Conservation (phyloP, 495 filamentous ascomycete species). For the Aspergillus ostianus region DNA sequence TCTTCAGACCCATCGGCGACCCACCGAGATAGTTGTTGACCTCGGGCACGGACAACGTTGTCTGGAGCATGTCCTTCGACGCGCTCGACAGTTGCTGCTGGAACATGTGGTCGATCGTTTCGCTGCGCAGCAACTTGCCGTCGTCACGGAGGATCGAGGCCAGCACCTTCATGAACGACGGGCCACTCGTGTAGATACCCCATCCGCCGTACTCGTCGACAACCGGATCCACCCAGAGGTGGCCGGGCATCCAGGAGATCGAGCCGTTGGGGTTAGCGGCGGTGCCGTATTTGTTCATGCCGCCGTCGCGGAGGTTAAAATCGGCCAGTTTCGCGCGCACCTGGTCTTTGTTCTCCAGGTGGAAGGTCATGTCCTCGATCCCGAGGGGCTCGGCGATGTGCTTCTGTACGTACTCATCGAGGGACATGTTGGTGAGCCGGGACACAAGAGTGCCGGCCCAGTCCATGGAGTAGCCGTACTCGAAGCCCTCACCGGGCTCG, state of each 20-base stretch:
- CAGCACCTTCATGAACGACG: background rate
- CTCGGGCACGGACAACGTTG: background rate
- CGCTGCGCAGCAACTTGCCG: background rate
- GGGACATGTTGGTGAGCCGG: slow-evolving; percentile 26
- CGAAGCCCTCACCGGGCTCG: slow-evolving; percentile 44
- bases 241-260: background rate
- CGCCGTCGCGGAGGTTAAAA: background rate
- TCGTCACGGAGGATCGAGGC: background rate
- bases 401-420: slow-evolving; percentile 40
- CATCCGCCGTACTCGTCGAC: background rate
- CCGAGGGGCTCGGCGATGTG: slow-evolving; percentile 41
- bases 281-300: too few species aligned
- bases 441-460: slow-evolving; percentile 43
- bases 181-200: background rate
- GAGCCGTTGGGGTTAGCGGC: background rate
- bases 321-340: background rate
- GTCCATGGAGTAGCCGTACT: slow-evolving; percentile 41
- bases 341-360: slow-evolving; percentile 1
- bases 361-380: slow-evolving; percentile 31
- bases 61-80: background rate
- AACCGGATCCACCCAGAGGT: background rate
- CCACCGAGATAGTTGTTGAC: background rate
- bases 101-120: background rate
- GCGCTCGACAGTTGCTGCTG: background rate
- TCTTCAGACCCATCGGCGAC: background rate